Evolutionary conservation across 768 basidiomycete species (phyloP), one percentile per base, ranked within the genome.

Genomic region (Amanita exitialis): DNA sequence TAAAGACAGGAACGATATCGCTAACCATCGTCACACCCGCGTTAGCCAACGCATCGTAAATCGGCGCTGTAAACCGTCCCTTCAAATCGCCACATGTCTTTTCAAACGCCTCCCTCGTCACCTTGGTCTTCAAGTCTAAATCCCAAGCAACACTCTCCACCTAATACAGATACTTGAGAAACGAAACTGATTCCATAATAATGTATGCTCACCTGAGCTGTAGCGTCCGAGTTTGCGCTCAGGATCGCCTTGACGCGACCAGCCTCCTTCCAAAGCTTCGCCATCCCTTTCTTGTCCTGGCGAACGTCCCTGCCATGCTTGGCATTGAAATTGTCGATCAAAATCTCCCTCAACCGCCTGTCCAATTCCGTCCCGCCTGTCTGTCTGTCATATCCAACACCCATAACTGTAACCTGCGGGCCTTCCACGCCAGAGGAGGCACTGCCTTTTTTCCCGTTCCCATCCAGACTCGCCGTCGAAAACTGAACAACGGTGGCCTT

Each of bases 241-340:
- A 99, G 68, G 56, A 99, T 86, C 6, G 82, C 75, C 71, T 98
- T 99, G 58, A 97, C 78, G 53, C 94, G 78, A 15, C 78, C 80
- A 1, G 95, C 90, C 66, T 99, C 96, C 64, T 94, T 95, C 80
- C 90, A 86, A 5, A 98, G 69, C 66, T 94, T 95, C 4, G 90
- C 87, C 84, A 96, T 86, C 1, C 86, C 94, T 50, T 82, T 76
- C 62, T 82, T 80, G 61, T 94, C 89, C 56, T 72, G 71, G 25
- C 79, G 76, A 34, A 92, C 76, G 55, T 83, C 80, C 62, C 68
- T 77, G 58, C 78, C 78, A 53, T 86, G 71, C 66, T 86, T 87
- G 45, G 70, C 63, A 61, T 86, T 79, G 66, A 97, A 96, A 47
- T 76, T 76, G 44, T 77, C 78, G 23, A 85, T 69, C 47, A 99